Percentiles rank a stretch among this genome's conserved stretches.
Evolutionary conservation across 257 asterid genomes (phyloP).

Genomic region (Solanum bukasovii): DNA sequence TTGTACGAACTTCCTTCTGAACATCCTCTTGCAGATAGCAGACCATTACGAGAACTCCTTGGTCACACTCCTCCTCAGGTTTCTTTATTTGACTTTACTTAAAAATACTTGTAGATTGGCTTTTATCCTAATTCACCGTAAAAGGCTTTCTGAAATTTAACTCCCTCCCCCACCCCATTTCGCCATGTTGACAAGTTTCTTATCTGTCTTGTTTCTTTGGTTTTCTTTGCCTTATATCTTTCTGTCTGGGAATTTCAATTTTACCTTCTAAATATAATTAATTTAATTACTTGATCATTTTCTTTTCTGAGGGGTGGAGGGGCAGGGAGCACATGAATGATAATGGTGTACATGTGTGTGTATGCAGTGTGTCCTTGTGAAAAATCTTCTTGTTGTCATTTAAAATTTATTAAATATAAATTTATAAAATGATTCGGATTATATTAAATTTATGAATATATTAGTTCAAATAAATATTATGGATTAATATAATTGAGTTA

Average conservation of each 20-base stretch:
- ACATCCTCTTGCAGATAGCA: conserved; percentile 7
- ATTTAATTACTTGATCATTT: background rate
- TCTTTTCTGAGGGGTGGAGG: background rate
- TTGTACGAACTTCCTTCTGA: conserved; percentile 9
- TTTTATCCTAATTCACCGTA: background rate
- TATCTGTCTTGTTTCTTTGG: background rate
- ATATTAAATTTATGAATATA: too few relatives aligned
- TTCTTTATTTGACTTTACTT: background rate
- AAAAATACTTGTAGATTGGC: background rate
- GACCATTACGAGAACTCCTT: conserved; percentile 10
- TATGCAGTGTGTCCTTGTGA: background rate
- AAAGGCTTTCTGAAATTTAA: background rate
- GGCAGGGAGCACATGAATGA: background rate
- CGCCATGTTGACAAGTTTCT: background rate
- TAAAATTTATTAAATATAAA: too few relatives aligned
- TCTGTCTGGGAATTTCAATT: background rate
- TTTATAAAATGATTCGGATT: too few relatives aligned
- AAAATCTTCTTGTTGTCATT: background rate
- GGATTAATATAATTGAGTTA: too few relatives aligned
- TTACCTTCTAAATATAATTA: background rate
- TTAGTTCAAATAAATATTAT: too few relatives aligned
- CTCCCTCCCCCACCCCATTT: background rate
- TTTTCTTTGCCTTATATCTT: background rate
- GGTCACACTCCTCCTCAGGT: conserved; percentile 17
- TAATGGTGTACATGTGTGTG: background rate